Evolutionary conservation across 192 early-diverging fungal species (phyloP), one percentile per base, ranked within the genome.

Genomic region (Haplosporangium gracile): DNA sequence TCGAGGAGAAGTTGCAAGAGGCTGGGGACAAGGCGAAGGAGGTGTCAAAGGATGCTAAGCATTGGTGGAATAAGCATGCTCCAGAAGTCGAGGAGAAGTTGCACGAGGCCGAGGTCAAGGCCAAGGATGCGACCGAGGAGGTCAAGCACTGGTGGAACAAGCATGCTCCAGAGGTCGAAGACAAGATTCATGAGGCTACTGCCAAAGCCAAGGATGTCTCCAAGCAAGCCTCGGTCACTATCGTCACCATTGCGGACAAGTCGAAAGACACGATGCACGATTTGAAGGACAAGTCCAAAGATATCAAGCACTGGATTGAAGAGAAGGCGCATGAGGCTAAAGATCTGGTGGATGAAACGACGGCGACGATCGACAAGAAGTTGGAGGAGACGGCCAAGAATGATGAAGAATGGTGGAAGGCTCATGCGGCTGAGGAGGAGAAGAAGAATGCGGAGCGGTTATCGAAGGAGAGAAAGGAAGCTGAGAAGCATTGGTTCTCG

Each of bases 251-350:
- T 1, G 72, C 63, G 55, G 71, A 79, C 34, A 79, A 72, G 26
- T 26, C 78, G 29, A 65, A 55, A 5, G 78, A 79, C 4, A 81
- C 57, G 36, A 2, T 81, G 29, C 65, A 70, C 9, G 73, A 81
- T 8, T 51, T 81, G 57, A 80, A 80, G 71, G 75, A 85, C n/a
- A 76, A 71, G 51, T 78, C 83, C 74, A 79, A 75, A 13, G 78
- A 76, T 9, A 74, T 36, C 53, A 75, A 75, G 9, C 2, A 51
- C 24, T 85, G 83, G 83, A 22, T 79, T 29, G 69, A 60, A 20
- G 78, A 75, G 34, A 85, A 80, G 60, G 70, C 83, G 22, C 74
- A 80, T 43, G 78, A 85, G 70, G 75, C 78, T 24, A 73, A 80
- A 47, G 75, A 47, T 29, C 80, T 78, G 78, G 75, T 85, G 2